Evolutionary conservation across 1,139 yeast species (phyloP), one percentile per base, ranked within the genome.

Genomic region (Scheffersomyces insectosa): DNA sequence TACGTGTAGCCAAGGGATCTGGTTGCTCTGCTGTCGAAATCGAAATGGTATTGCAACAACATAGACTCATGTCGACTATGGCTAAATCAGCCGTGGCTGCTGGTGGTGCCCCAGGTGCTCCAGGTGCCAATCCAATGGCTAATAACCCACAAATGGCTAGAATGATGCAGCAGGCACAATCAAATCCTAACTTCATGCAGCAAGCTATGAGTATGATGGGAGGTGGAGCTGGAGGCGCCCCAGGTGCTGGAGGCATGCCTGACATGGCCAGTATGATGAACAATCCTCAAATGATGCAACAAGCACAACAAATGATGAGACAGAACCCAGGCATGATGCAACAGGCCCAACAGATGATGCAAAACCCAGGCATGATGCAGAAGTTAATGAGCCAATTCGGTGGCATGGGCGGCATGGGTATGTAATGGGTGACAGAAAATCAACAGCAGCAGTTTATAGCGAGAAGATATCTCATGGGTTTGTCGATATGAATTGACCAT

Each of bases 11-110:
- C 0, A 78, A 88, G 50, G 99, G 99, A n/a, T 85, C 97, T 5
- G 99, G 99, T 12, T 89, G 97, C 33, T 74, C 93, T 3, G 96
- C 88, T 0, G 82, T 90, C 4, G 99, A 93, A 54, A 97, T 93
- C 20, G 97, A 93, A 63, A 90, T 90, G 79, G 89, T 91, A 28
- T 73, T 93, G 49, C 81, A 85, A 68, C 99, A 93, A 68, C 97
- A 89, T 63, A 81, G 88, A 64, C 86, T 90, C 86, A 90, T 93
- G 96, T 91, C 96, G 2, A 77, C 85, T 41, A 89, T 93, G 95
- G 98, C 97, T 3, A 79, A 79, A 54, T 80, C 82, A 52, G 82
- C 88, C 6, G 80, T 82, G 65, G 69, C 74, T 43, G 77, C 79
- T 16, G 55, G 68, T 52, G 76, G 72, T 7, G 64, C 60, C 8